A percentile compares a stretch with the other conserved stretches of the same genome.
phyloP scores from a whole-genome alignment of 805 yeast species.

The Saturnispora besseyi region DNA sequence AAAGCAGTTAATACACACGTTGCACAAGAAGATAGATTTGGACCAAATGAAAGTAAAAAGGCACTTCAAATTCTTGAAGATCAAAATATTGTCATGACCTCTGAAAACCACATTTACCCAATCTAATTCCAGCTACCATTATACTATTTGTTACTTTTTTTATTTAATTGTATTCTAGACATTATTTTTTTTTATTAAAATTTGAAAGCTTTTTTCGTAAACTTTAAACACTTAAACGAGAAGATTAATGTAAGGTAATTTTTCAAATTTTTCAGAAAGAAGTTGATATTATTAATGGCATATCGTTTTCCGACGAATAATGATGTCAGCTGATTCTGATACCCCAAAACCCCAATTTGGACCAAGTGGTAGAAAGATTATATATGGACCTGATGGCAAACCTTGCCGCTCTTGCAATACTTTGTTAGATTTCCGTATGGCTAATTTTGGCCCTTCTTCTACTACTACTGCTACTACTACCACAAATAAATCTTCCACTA shows the following conservation, averaged over 20 bases:
- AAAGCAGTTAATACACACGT: constrained; percentile 20
- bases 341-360: constrained; percentile 37
- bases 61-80: constrained; percentile 36
- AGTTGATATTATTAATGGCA: not conserved
- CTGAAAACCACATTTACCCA: constrained; percentile 42
- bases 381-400: constrained; percentile 83
- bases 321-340: constrained; percentile 7
- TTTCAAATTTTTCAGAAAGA: not conserved
- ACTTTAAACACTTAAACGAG: not conserved
- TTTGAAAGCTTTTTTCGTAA: not conserved
- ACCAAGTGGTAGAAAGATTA: constrained; percentile 54
- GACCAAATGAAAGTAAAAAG: constrained; percentile 34
- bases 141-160: not conserved
- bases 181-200: not conserved
- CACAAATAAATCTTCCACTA: constrained; percentile 6
- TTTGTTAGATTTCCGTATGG: constrained; percentile 68
- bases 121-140: constrained; percentile 17
- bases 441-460: constrained; percentile 26
- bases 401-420: constrained; percentile 95
- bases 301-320: not conserved
- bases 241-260: not conserved
- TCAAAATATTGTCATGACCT: constrained; percentile 38
- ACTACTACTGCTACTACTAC: constrained; percentile 10
- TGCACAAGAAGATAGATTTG: constrained; percentile 39
- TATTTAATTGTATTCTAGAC: not conserved